These are phyloP conservation scores for Aureobasidium subglaciale DNA, from an alignment of 2,329 filamentous ascomycete species.

Conservation along the genomic window DNA sequence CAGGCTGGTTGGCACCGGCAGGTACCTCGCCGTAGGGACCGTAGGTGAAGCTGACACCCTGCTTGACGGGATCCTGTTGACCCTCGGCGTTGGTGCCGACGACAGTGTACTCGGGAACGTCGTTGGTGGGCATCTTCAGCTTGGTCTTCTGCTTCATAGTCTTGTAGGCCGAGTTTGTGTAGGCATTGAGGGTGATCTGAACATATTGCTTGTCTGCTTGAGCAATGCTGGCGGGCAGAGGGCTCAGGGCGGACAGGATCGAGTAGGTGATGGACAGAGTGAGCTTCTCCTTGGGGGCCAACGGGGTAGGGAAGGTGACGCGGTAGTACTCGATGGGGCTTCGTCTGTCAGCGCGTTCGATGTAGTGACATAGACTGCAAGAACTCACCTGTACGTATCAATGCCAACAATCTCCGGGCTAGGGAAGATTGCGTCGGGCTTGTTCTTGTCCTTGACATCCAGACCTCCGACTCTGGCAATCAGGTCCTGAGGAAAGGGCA, in stretches of 20 bases:
- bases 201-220: conserved; percentile 86
- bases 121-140: conserved; percentile 72
- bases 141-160: conserved; percentile 96
- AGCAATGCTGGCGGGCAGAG: conserved; percentile 73
- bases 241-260: conserved; percentile 67
- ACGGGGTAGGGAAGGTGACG: conserved; percentile 67
- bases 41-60: conserved; percentile 81
- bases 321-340: conserved; percentile 64
- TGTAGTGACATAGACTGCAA: not conserved
- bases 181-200: conserved; percentile 76
- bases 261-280: conserved; percentile 85
- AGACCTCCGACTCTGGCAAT: conserved; percentile 74
- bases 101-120: conserved; percentile 79
- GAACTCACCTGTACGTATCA: conserved; percentile 44
- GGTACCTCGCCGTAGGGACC: conserved; percentile 78
- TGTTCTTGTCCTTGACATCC: conserved; percentile 90
- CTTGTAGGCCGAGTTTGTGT: conserved; percentile 72
- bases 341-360: conserved; percentile 1
- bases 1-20: conserved; percentile 66
- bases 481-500: conserved; percentile 73
- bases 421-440: conserved; percentile 57
- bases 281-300: conserved; percentile 69
- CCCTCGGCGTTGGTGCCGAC: conserved; percentile 48
- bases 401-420: conserved; percentile 58
- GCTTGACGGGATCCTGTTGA: conserved; percentile 67